Conservation (phyloP, 768 basidiomycete genomes). For the Boletus bicolor region DNA sequence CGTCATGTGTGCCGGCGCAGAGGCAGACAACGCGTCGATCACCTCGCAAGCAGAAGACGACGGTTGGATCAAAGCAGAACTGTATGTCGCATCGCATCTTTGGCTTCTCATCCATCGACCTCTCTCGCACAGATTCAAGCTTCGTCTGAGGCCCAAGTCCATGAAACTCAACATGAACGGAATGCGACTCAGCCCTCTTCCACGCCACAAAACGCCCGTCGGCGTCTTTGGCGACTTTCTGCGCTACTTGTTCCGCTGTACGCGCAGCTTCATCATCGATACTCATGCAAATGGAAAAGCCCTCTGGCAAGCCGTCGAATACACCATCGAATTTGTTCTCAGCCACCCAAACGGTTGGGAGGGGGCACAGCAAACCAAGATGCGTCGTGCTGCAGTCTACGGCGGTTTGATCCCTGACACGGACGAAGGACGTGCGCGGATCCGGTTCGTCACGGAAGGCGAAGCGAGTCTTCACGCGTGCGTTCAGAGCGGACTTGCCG, state of each 20-base stretch:
- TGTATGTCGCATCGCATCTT: conserved; percentile 45
- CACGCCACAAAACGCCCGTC: conserved; percentile 62
- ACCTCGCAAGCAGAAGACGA: conserved; percentile 72
- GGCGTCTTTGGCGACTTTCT: conserved; percentile 81
- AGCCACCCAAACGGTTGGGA: conserved; percentile 86
- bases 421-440: conserved; percentile 66
- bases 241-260: conserved; percentile 69
- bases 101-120: neutral
- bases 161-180: conserved; percentile 86
- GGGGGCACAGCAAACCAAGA: conserved; percentile 68
- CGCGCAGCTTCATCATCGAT: conserved; percentile 70
- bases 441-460: conserved; percentile 80
- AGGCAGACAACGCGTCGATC: conserved; percentile 61
- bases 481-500: conserved; percentile 72
- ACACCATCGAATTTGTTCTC: conserved; percentile 68
- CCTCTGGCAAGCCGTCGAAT: conserved; percentile 69
- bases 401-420: conserved; percentile 74
- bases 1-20: conserved; percentile 73
- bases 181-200: conserved; percentile 69
- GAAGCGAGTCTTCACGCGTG: conserved; percentile 83
- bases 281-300: conserved; percentile 76
- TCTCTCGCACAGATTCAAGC: conserved; percentile 57
- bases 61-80: conserved; percentile 69
- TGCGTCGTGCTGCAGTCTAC: conserved; percentile 70
- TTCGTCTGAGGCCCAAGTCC: conserved; percentile 69